Evolutionary conservation across 2,329 filamentous ascomycete species (phyloP), one percentile per base, ranked within the genome.

Genomic region (Phaeophleospora eucalypticola): DNA sequence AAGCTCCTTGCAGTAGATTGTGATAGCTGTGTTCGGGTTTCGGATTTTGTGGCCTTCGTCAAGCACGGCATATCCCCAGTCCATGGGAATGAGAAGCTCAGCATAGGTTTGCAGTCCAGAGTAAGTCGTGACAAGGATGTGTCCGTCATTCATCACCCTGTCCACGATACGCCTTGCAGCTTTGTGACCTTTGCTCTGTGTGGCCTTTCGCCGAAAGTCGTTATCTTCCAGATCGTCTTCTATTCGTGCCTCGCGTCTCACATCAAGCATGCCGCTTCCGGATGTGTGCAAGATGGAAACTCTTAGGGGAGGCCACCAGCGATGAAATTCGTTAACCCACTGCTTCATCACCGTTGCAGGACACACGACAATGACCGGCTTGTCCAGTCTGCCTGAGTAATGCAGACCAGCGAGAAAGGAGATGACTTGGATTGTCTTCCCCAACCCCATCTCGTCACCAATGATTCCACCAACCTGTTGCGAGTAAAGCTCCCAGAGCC

Each of bases 11-110:
- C 89, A 95, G 56, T 89, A 87, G 43, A 97, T 87, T 0, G 94
- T 96, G 54, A 98, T 93, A 4, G 87, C 85, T 0, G 93, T 89
- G 60, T 97, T 94, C 0, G 93, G 93, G 58, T 98, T 98, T 33
- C 93, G 84, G 58, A 98, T 98, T 68, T 96, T 96, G 70, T 98
- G 94, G 2, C 94, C 93, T 73, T 98, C 93, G 51, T 98, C 93
- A 4, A 98, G 78, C 9, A 97, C 87, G 9, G 89, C 90, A 65
- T 94, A 96, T 16, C 85, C 88, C 93, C 93, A 98, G 52, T 93
- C 79, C 0, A 89, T 81, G 1, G 85, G 83, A 27, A 94, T 83
- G 17, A 98, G 71, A 27, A 91, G 77, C 41, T 91, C 83, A 0
- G 86, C 82, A 58, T 97, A 97, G 0, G 88, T 93, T 62, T 96